Evolutionary conservation across 257 asterid genomes (phyloP), one percentile per base, ranked within the genome.

Genomic region (Voacanga thouarsii): DNA sequence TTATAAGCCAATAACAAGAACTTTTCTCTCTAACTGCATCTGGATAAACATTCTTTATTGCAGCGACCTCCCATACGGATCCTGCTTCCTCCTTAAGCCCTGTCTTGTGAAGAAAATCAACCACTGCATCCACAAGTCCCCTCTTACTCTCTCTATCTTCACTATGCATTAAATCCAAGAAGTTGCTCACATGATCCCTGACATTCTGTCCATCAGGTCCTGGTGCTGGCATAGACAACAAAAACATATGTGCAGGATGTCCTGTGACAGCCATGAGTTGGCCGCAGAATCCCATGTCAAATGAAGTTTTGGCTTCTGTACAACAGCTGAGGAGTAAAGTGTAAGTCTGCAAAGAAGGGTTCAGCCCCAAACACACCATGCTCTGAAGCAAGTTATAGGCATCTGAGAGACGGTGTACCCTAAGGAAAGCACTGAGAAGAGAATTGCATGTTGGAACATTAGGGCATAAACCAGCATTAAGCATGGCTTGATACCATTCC

Each of bases 11-110:
- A 63, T 95, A 90, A 33, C 86, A 85, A 0, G 91, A 82, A 44
- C 97, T 85, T 63, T 92, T 95, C 93, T 89, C 92, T 50, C 89
- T 84, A 4, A 95, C 90, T 2, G 94, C 96, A n/a, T 95, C 99
- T 0, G 98, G 99, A 73, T 95, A 95, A 16, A 95, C 91, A 15
- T 95, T 95, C 83, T 88, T 91, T 71, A 77, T 85, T 18, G 93
- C 97, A 5, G 99, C 99, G 49, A 88, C 98, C 74, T 93, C 99
- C 99, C 99, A 95, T 14, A 95, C 85, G 3, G 97, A 93, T 30
- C 97, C 99, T 0, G 99, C 98, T 78, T 91, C 97, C 86, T 95
- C 99, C 82, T 95, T 95, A 4, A 93, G 90, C 41, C 99, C 99
- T 0, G 92, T 84, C 77, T 95, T 95, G 84, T 91, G 97, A 44